Evolutionary conservation across 768 basidiomycete genomes (phyloP).

Genomic region (Dacryopinax spathularia): DNA sequence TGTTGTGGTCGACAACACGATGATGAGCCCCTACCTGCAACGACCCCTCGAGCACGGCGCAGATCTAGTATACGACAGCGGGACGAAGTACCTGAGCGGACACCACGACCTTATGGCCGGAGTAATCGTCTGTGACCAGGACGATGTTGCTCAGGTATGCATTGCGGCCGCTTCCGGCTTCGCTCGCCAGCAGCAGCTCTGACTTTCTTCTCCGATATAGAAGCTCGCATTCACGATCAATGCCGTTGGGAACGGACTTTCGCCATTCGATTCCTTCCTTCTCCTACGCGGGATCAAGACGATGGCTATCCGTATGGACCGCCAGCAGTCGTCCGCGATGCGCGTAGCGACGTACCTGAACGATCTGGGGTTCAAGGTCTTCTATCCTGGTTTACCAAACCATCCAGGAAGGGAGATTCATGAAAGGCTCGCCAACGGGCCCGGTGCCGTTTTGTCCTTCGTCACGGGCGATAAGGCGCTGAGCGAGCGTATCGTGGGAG

Average conservation of each 20-base stretch:
- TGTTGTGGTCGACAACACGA: conserved; percentile 91
- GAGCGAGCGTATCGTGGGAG: conserved; percentile 85
- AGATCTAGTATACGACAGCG: conserved; percentile 95
- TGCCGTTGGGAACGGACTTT: conserved; percentile 81
- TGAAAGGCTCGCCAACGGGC: conserved; percentile 75
- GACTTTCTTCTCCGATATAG: conserved; percentile 28
- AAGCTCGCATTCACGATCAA: conserved; percentile 87
- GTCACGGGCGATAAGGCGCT: conserved; percentile 81
- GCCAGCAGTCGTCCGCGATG: conserved; percentile 71
- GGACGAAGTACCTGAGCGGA: conserved; percentile 92
- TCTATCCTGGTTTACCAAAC: conserved; percentile 76
- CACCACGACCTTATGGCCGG: conserved; percentile 99
- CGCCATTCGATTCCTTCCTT: conserved; percentile 93
- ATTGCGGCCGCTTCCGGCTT: conserved; percentile 6
- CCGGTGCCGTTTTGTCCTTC: conserved; percentile 89
- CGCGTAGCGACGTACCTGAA: conserved; percentile 77
- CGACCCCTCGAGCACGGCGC: conserved; percentile 89
- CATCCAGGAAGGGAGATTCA: conserved; percentile 85
- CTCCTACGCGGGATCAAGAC: conserved; percentile 93
- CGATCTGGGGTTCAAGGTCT: conserved; percentile 70
- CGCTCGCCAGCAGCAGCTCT: too few relatives aligned
- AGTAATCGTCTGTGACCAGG: conserved; percentile 78
- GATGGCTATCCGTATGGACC: conserved; percentile 87
- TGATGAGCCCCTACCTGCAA: conserved; percentile 99
- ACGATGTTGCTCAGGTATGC: conserved; percentile 71